These are phyloP conservation scores for Porogramme epimiltina DNA, from an alignment of 1,284 basidiomycete genomes.

Conservation along the genomic window DNA sequence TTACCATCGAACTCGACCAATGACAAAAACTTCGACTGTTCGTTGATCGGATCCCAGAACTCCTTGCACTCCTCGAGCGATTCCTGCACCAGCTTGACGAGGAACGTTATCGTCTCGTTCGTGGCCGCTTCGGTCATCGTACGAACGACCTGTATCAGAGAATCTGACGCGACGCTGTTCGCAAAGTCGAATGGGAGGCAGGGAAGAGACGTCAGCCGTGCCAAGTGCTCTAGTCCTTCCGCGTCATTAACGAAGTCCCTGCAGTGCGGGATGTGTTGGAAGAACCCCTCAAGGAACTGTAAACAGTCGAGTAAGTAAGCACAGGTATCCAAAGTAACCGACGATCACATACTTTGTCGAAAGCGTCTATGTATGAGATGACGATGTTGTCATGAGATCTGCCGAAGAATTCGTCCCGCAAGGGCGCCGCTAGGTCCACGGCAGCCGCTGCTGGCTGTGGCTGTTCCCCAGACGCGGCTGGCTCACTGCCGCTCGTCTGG, in stretches of 20 bases:
- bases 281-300: slow-evolving; percentile 91
- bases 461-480: background rate
- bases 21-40: slow-evolving; percentile 60
- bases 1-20: slow-evolving; percentile 59
- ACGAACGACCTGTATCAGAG: slow-evolving; percentile 86
- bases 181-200: slow-evolving; percentile 92
- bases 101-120: slow-evolving; percentile 71
- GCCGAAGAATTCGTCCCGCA: slow-evolving; percentile 40
- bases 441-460: slow-evolving; percentile 8
- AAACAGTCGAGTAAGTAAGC: slow-evolving; percentile 13
- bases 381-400: slow-evolving; percentile 73
- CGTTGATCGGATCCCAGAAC: slow-evolving; percentile 65
- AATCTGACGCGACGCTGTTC: slow-evolving; percentile 79
- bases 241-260: slow-evolving; percentile 84
- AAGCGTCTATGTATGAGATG: slow-evolving; percentile 75
- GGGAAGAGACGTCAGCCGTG: slow-evolving; percentile 80
- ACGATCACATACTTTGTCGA: slow-evolving; percentile 60
- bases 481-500: background rate
- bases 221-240: slow-evolving; percentile 78
- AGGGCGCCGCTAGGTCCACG: background rate
- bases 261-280: slow-evolving; percentile 89
- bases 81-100: slow-evolving; percentile 72
- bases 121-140: slow-evolving; percentile 88
- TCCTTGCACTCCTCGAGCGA: slow-evolving; percentile 72
- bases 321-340: background rate